These are phyloP conservation scores for Arthroderma sp. DNA, from an alignment of 2,329 filamentous ascomycete genomes.

Conservation along the genomic window DNA sequence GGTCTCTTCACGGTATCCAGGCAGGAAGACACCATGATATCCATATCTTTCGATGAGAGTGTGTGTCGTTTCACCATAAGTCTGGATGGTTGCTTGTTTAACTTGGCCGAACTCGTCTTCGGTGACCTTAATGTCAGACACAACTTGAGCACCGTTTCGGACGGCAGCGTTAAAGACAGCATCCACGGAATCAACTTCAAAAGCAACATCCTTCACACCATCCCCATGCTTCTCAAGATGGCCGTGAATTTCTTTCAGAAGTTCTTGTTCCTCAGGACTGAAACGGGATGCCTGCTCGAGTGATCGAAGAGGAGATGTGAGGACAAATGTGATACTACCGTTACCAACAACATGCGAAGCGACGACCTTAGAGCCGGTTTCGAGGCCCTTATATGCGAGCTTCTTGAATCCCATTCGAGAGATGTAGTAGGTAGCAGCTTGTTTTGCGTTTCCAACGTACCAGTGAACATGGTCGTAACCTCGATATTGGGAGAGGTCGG, in stretches of 20 bases:
- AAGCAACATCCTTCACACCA: conserved; percentile 87
- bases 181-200: conserved; percentile 81
- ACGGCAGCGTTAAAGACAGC: conserved; percentile 67
- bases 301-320: conserved; percentile 42
- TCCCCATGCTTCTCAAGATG: conserved; percentile 84
- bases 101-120: conserved; percentile 53
- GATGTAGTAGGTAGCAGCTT: conserved; percentile 80
- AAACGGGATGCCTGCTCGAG: conserved; percentile 47
- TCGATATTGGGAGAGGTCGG: conserved; percentile 38
- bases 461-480: conserved; percentile 90
- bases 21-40: conserved; percentile 69
- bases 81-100: conserved; percentile 65
- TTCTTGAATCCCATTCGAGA: conserved; percentile 74
- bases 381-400: conserved; percentile 73
- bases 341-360: conserved; percentile 59
- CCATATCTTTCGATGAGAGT: conserved; percentile 63
- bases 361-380: conserved; percentile 69
- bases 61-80: conserved; percentile 92
- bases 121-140: conserved; percentile 41
- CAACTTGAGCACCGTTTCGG: conserved; percentile 29
- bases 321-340: conserved; percentile 30
- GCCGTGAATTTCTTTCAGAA: conserved; percentile 62
- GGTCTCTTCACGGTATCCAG: conserved; percentile 55
- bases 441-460: conserved; percentile 96
- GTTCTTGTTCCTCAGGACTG: conserved; percentile 43